These are phyloP conservation scores for Pyrrhoderma lamaoense DNA, from an alignment of 1,284 basidiomycete genomes.

Conservation along the genomic window DNA sequence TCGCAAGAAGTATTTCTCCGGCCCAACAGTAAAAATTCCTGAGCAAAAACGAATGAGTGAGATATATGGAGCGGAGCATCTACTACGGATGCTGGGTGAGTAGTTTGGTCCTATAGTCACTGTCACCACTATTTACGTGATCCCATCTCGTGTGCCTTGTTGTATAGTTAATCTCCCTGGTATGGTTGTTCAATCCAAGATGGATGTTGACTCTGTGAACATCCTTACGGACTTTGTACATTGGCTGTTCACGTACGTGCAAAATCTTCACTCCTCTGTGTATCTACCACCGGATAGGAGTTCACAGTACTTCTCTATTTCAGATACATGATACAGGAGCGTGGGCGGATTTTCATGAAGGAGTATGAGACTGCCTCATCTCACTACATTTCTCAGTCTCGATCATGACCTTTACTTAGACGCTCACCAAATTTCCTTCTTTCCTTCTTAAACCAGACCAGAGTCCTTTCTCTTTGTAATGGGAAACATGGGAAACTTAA, in stretches of 20 bases:
- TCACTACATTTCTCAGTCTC: conserved; percentile 37
- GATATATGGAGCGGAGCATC: conserved; percentile 93
- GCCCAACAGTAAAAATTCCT: conserved; percentile 58
- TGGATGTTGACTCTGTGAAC: conserved; percentile 82
- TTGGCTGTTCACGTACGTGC: conserved; percentile 77
- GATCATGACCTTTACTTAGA: neutral
- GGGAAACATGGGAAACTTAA: too few relatives aligned
- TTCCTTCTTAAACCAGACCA: neutral
- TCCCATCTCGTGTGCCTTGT: conserved; percentile 22
- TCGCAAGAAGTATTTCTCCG: conserved; percentile 69
- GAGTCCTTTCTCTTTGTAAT: too few relatives aligned
- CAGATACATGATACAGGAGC: conserved; percentile 66
- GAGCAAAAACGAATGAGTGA: conserved; percentile 82
- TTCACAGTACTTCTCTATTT: conserved; percentile 5
- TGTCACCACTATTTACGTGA: neutral
- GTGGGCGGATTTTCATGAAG: conserved; percentile 57
- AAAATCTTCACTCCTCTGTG: neutral
- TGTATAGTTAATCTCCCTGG: conserved; percentile 58
- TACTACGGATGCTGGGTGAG: conserved; percentile 87
- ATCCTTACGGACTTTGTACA: conserved; percentile 87
- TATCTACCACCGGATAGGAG: conserved; percentile 1
- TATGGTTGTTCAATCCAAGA: conserved; percentile 86
- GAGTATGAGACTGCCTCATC: conserved; percentile 69
- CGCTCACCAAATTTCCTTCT: neutral
- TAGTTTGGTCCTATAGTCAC: conserved; percentile 17